Evolutionary conservation across 768 basidiomycete species (phyloP), one percentile per base, ranked within the genome.

Genomic region (Leccinum barrowsii): DNA sequence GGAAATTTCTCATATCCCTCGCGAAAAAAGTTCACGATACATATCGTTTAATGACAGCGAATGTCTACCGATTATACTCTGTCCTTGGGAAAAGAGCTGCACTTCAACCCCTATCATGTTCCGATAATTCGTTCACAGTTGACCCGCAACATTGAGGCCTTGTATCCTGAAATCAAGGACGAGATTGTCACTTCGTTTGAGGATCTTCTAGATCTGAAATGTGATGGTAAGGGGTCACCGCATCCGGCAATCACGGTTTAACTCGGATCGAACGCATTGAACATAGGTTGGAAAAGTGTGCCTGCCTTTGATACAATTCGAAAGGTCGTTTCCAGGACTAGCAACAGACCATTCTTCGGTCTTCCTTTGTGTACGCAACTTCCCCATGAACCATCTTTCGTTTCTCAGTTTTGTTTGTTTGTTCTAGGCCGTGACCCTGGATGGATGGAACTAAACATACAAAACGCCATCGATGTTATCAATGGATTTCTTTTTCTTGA

Each of bases 121-220:
- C 48, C 60, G 2, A 56, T 77, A 22, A 49, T 76, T 11, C 70
- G 67, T 13, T 57, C 51, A 4, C 57, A 69, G 21, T 65, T 78
- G 7, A 74, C 72, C 4, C 70, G 80, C 7, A 77, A 76, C 50
- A 67, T 83, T 7, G 73, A 67, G 0, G 55, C 52, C 4, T 59
- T 77, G 3, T 78, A 77, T 57, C 70, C 75, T 1, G 72, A 75
- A 21, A 63, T 85, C 13, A 73, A 70, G 11, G 76, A 80, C 19
- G 85, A 86, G 59, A 67, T 82, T 26, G 47, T 64, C 1, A 53
- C 67, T 0, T 72, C 82, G 1, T 78, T 83, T 53, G 63, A 67
- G 2, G 78, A 78, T 1, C 60, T 70, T 32, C 69, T 85, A 12
- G 53, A 58, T 54, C 56, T 65, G 11, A 56, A 13, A 22, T 11